phyloP scores from a whole-genome alignment of 1,139 yeast genomes.

The Schwanniomyces etchellsii region DNA sequence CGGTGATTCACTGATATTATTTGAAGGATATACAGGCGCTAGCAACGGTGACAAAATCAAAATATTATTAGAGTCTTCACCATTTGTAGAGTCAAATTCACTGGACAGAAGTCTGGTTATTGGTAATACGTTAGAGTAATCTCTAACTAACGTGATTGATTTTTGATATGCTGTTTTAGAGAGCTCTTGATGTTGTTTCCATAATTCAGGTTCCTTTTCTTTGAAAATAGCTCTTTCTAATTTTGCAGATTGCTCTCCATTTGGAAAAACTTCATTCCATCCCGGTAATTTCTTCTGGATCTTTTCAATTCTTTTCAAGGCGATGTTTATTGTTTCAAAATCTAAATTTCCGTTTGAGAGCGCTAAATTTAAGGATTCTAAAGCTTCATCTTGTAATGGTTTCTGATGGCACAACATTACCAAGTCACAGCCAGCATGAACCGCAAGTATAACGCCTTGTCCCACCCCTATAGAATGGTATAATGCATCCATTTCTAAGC shows the following conservation, averaged over 20 bases:
- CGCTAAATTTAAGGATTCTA: constrained; percentile 50
- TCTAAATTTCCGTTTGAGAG: constrained; percentile 48
- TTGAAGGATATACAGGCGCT: constrained; percentile 34
- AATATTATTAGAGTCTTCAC: constrained; percentile 26
- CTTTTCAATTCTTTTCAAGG: constrained; percentile 39
- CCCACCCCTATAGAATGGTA: constrained; percentile 61
- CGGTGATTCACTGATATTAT: constrained; percentile 10
- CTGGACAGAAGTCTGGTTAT: constrained; percentile 34
- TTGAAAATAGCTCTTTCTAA: constrained; percentile 20
- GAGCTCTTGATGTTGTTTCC: constrained; percentile 41
- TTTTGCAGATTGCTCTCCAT: constrained; percentile 27
- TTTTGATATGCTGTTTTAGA: constrained; percentile 46
- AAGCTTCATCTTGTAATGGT: constrained; percentile 55
- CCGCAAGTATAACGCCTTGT: constrained; percentile 60
- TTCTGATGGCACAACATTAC: constrained; percentile 59
- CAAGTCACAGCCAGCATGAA: constrained; percentile 63
- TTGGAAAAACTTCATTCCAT: constrained; percentile 44
- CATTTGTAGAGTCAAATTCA: constrained; percentile 11
- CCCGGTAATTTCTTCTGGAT: constrained; percentile 39
- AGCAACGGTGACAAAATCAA: constrained; percentile 50
- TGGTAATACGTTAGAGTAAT: constrained; percentile 49
- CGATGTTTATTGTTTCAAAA: constrained; percentile 36
- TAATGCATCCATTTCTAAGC: constrained; percentile 61
- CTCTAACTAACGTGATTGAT: constrained; percentile 54
- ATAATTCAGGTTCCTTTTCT: constrained; percentile 23